phyloP scores from a whole-genome alignment of 176 grass and related monocot genomes.

The Calamus simplicifolius region DNA sequence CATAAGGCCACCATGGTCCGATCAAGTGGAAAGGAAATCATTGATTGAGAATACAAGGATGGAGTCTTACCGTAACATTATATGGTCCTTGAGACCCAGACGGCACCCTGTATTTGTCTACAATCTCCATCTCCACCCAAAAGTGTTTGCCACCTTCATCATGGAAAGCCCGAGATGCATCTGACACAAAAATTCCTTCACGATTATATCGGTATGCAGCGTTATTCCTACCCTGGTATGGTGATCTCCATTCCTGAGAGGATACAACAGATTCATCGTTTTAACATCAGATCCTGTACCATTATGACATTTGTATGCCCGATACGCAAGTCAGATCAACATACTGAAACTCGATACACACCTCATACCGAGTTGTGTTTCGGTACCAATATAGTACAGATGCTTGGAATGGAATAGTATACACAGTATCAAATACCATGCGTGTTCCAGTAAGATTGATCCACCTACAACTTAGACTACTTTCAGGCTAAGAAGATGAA shows the following conservation, averaged over 20 bases:
- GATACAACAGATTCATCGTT: background rate
- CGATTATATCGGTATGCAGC: slow-evolving; percentile 56
- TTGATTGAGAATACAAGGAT: background rate
- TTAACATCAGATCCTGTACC: too few relatives aligned
- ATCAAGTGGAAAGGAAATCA: background rate
- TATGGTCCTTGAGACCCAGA: slow-evolving; percentile 86
- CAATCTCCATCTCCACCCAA: slow-evolving; percentile 81
- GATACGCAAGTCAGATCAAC: too few relatives aligned
- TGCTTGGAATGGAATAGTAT: too few relatives aligned
- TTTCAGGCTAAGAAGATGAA: too few relatives aligned
- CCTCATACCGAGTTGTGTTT: too few relatives aligned
- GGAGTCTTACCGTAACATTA: slow-evolving; percentile 67
- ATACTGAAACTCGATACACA: too few relatives aligned
- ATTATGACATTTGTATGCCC: too few relatives aligned
- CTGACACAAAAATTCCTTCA: slow-evolving; percentile 59
- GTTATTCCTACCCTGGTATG: slow-evolving; percentile 83
- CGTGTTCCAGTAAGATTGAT: too few relatives aligned
- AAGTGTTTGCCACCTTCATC: slow-evolving; percentile 95
- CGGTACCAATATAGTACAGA: too few relatives aligned
- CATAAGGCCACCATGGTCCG: slow-evolving; percentile 10
- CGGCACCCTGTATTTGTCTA: slow-evolving; percentile 78
- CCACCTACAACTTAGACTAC: too few relatives aligned
- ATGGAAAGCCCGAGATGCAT: slow-evolving; percentile 63
- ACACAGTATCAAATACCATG: too few relatives aligned
- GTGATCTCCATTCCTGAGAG: slow-evolving; percentile 80